Base-by-base conservation (phyloP, 1,284 basidiomycete genomes). In the Malassezia restricta region DNA sequence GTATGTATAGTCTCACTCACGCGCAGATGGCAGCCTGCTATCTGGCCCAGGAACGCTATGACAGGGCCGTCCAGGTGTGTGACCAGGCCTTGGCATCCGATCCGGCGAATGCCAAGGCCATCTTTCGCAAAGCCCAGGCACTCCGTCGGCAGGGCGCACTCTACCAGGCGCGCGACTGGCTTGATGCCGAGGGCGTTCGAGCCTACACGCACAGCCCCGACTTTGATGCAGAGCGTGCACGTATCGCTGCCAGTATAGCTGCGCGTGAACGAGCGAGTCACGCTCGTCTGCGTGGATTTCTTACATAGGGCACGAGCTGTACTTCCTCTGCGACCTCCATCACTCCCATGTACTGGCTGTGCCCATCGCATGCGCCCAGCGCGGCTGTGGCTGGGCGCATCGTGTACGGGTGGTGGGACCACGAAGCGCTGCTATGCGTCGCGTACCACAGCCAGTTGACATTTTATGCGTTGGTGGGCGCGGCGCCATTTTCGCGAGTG, bases 21-120 rank as follows among this genome's bases (percentile, higher is more conserved):
- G 31, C 39, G 5, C 38, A 58, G 56, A 58, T 58, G 56, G 51
- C 56, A 24, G 56, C 56, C 11, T 58, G 56, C 43, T 54, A 55
- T n/a, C 30, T 58, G 7, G 37, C 49, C 8, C 47, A 37, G 8
- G 39, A 20, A 24, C 53, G 48, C 30, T 55, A 43, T 40, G 47
- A 49, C 35, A 42, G 49, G 6, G 56, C 56, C 20, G 8, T 51
- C 15, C 43, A 55, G 12, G 40, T 31, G 4, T 48, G 46, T 11
- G 42, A 58, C n/a, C 40, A 54, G 20, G 54, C 51, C 3, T 20
- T 55, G 8, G 37, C 37, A 8, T n/a, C 33, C 28, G 53, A 58
- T 31, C 15, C 47, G 8, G 6, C 45, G 8, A 54, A 58, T 39
- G 27, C 27, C 27, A 58, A 58, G 24, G 56, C 56, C 12, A 47